Base-by-base conservation (phyloP, 2,329 filamentous ascomycete species). In the Pseudocercospora eumusae region DNA sequence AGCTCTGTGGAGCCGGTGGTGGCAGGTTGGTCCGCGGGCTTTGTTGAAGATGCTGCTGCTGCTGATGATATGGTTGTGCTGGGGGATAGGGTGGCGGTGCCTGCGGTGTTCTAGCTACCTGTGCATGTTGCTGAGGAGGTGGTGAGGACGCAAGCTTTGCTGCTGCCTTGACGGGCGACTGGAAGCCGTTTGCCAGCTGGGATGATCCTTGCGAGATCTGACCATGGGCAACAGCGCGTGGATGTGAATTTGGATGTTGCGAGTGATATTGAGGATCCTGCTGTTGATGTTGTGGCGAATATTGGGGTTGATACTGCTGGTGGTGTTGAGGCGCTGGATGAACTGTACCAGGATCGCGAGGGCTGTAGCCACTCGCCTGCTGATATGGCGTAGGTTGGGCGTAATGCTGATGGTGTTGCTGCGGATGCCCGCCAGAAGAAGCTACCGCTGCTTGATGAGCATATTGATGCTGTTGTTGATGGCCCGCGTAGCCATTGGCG, bases 391-490 rank as follows among this genome's bases (percentile, higher is more conserved):
- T 8, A 13, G 56, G 47, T 18, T 59, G 61, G 13, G 42, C 47
- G 28, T 64, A 64, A 25, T 64, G 65, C 20, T 61, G 63, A 25
- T 63, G 64, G 25, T 64, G 57, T 31, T 63, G 57, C 9, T 63
- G 57, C 7, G 66, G 70, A 55, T 73, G 70, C 11, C 63, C 70
- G 23, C 69, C 70, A 15, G 69, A 49, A 33, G 61, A 61, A 15
- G 69, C 66, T 33, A 75, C 67, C 13, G 74, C 74, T 53, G 68
- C 64, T 18, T 71, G 69, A 55, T 75, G 73, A 15, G 70, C 70
- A 58, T 67, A 64, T n/a, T 71, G 69, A 59, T 76, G 74, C 15
- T 75, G 73, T 23, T 74, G 68, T 25, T 74, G 69, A 44, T 69
- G 63, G 59, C 70, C 60, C 27, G 59, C 62, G 36, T 69, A 62